phyloP scores from a whole-genome alignment of 768 basidiomycete species.

The Termitomyces sp. region DNA sequence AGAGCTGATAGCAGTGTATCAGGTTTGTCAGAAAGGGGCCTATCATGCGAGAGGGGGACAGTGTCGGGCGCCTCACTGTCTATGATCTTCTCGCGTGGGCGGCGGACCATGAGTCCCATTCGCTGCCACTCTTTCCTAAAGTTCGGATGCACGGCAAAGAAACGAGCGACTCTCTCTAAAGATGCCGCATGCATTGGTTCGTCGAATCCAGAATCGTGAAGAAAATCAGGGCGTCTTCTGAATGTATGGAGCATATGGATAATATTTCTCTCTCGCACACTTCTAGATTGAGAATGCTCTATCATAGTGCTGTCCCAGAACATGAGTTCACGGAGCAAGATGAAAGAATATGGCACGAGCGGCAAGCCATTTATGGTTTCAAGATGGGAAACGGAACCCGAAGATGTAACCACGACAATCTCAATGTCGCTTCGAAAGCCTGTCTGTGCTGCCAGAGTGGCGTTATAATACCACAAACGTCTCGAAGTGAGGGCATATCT shows the following conservation, averaged over 20 bases:
- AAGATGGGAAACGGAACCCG: not conserved
- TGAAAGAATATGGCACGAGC: conserved; percentile 9
- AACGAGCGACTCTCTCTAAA: conserved; percentile 1
- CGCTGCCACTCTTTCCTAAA: conserved; percentile 12
- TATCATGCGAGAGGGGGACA: not conserved
- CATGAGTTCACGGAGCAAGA: conserved; percentile 12
- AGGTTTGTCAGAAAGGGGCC: not conserved
- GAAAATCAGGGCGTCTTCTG: not conserved
- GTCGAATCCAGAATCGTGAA: conserved; percentile 8
- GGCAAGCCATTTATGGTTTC: conserved; percentile 3
- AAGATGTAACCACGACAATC: not conserved
- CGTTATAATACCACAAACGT: not conserved
- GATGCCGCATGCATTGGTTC: conserved; percentile 5
- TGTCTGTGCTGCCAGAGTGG: not conserved
- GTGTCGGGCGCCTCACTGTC: not conserved
- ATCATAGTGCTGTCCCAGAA: conserved; percentile 6
- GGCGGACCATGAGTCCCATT: conserved; percentile 6
- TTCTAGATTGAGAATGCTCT: not conserved
- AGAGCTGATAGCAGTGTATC: not conserved
- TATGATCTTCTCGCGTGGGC: not conserved
- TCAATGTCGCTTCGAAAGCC: not conserved
- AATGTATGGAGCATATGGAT: conserved; percentile 9
- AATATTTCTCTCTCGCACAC: not conserved
- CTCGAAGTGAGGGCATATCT: not conserved
- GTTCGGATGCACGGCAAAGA: conserved; percentile 2